Evolutionary conservation across 2,329 filamentous ascomycete species (phyloP), one percentile per base, ranked within the genome.

Genomic region (Fusarium brachygibbosum): DNA sequence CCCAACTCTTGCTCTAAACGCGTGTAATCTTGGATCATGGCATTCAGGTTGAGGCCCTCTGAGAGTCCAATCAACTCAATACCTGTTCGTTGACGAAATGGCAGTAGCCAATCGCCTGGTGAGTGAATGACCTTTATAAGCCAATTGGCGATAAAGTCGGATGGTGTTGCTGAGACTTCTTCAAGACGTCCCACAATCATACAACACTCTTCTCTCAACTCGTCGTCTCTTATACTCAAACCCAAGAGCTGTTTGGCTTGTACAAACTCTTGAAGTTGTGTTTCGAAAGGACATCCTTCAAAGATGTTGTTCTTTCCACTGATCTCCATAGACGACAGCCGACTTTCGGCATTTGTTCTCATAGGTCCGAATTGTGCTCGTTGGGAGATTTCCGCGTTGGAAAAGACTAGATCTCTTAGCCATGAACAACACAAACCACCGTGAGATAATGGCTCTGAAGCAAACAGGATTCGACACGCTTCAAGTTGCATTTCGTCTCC

Each of bases 251-350:
- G 53, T 11, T 68, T 71, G 0, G 63, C 60, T 11, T 64, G 51
- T 1, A 71, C 71, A 37, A 70, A 74, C 0, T 66, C 56, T 5
- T 66, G 42, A 1, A 78, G 53, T 17, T 74, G 71, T 2, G 38
- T 57, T 46, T 78, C 76, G 1, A 78, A 72, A 3, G 70, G 66
- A 50, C 76, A 78, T 0, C 56, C 53, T 5, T 77, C 74, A 7
- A 78, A 78, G 0, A 78, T 70, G 5, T 70, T 71, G 0, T 73
- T 58, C 49, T 78, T 76, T 0, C 76, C 76, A 2, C 73, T 77
- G 4, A 78, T 76, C 17, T 63, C 66, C 11, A 76, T 54, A 0
- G 68, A 60, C 0, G 59, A 64, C 1, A 77, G 53, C 2, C 76
- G 69, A 6, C 69, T 61, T 45, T 77, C 75, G 1, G 67, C 58